These are phyloP conservation scores for Cicer arietinum DNA, from an alignment of 306 rosid species.

Conservation along the genomic window DNA sequence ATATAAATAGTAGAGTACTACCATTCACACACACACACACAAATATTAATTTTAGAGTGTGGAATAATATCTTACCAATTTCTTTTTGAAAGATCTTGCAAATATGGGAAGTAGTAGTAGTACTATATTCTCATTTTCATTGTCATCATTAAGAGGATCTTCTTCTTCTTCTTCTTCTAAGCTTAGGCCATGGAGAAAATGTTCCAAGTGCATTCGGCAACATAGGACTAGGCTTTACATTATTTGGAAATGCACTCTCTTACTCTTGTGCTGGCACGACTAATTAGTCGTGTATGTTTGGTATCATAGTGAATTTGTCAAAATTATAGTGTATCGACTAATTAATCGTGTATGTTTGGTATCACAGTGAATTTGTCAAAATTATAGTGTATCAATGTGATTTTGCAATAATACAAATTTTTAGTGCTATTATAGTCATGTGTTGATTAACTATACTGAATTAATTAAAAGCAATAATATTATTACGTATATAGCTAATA, in stretches of 20 bases:
- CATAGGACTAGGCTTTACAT: slow-evolving; percentile 84
- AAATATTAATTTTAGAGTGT: not conserved
- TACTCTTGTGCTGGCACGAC: slow-evolving; percentile 82
- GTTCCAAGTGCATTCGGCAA: slow-evolving; percentile 74
- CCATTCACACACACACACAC: not conserved
- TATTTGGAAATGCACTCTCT: slow-evolving; percentile 86
- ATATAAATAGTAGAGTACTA: not conserved
- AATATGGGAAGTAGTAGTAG: slow-evolving; percentile 35
- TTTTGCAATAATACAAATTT: no score
- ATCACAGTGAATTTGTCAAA: no score
- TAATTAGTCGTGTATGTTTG: not conserved
- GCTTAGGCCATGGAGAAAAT: slow-evolving; percentile 60
- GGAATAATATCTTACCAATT: slow-evolving; percentile 24
- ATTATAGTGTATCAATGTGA: no score
- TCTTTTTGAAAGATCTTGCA: not conserved
- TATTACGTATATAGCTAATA: no score
- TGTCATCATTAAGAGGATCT: slow-evolving; percentile 50
- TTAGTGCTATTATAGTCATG: no score
- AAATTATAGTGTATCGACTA: slow-evolving; percentile 35
- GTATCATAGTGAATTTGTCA: no score
- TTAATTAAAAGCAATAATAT: no score
- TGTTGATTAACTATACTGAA: no score
- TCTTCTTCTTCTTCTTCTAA: slow-evolving; percentile 36
- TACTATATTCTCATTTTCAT: slow-evolving; percentile 45
- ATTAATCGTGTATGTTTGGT: no score